A percentile compares a stretch with the other conserved stretches of the same genome.
These are phyloP conservation scores for Alternaria viburni DNA, from an alignment of 2,329 filamentous ascomycete species.

Conservation along the genomic window DNA sequence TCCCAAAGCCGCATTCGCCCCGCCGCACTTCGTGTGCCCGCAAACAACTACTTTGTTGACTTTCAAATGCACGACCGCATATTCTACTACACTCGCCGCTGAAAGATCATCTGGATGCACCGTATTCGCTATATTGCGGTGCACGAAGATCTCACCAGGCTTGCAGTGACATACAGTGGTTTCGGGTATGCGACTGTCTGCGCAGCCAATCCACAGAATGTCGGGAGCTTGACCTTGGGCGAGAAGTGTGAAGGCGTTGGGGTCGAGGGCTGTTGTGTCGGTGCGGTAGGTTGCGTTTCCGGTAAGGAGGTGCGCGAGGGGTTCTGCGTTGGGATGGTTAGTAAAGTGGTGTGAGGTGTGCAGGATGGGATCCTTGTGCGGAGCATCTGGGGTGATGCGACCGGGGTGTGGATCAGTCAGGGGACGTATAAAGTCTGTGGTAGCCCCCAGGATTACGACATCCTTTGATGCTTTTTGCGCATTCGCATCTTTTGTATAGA, in stretches of 20 bases:
- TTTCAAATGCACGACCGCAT: constrained; percentile 74
- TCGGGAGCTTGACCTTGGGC: constrained; percentile 70
- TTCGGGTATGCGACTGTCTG: constrained; percentile 84
- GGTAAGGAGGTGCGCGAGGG: constrained; percentile 67
- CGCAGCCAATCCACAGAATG: constrained; percentile 85
- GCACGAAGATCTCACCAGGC: constrained; percentile 85
- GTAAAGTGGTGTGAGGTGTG: constrained; percentile 12
- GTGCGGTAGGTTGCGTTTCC: constrained; percentile 75
- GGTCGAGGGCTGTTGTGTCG: constrained; percentile 69
- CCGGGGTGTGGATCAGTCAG: not conserved
- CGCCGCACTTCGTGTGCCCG: constrained; percentile 67
- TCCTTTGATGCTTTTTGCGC: not conserved
- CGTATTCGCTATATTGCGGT: constrained; percentile 87
- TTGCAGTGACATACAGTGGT: constrained; percentile 79
- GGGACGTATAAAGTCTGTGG: not conserved
- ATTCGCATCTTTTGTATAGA: not conserved
- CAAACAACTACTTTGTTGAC: constrained; percentile 69
- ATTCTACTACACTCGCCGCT: constrained; percentile 77
- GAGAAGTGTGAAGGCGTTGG: constrained; percentile 72
- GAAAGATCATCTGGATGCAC: constrained; percentile 66
- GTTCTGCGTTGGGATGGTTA: constrained; percentile 52
- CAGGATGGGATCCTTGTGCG: not conserved
- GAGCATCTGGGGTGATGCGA: not conserved
- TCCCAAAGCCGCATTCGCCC: constrained; percentile 61
- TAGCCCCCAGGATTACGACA: not conserved